A percentile compares a stretch with the other conserved stretches of the same genome.
Evolutionary conservation across 106 monocot species (phyloP).

Genomic region (Chionographis japonica): DNA sequence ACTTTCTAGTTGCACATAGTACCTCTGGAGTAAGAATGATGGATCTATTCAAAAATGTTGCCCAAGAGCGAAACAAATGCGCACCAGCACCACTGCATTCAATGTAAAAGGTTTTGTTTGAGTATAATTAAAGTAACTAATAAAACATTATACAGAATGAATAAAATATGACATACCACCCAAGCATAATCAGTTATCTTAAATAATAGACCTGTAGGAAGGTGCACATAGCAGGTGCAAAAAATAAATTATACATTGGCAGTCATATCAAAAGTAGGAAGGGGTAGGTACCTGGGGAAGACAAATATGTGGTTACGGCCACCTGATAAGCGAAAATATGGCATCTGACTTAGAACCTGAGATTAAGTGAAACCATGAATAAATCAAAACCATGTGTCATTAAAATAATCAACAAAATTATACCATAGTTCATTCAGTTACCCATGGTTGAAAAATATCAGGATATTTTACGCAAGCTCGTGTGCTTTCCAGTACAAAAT

Average conservation of each 20-base stretch:
- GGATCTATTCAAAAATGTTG: slow-evolving; percentile 79
- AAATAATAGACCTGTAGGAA: no score
- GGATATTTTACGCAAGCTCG: no score
- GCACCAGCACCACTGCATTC: slow-evolving; percentile 93
- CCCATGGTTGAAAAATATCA: no score
- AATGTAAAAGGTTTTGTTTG: background rate
- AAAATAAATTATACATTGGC: background rate
- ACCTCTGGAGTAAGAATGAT: slow-evolving; percentile 99
- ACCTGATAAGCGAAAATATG: slow-evolving; percentile 89
- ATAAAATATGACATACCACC: background rate
- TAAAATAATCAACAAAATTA: background rate
- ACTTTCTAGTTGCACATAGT: background rate
- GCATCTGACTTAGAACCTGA: slow-evolving; percentile 96
- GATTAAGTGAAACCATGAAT: background rate
- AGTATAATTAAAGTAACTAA: background rate
- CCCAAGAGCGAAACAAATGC: slow-evolving; percentile 90
- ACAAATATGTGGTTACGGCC: slow-evolving; percentile 96
- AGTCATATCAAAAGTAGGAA: background rate
- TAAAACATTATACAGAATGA: background rate
- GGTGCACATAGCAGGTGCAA: background rate
- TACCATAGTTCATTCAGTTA: no score
- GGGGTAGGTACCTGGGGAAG: slow-evolving; percentile 74
- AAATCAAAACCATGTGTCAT: no score
- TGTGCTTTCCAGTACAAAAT: no score
- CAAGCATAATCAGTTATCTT: background rate